phyloP scores from a whole-genome alignment of 176 grass and related monocot species.

The Tillandsia fasciculata region DNA sequence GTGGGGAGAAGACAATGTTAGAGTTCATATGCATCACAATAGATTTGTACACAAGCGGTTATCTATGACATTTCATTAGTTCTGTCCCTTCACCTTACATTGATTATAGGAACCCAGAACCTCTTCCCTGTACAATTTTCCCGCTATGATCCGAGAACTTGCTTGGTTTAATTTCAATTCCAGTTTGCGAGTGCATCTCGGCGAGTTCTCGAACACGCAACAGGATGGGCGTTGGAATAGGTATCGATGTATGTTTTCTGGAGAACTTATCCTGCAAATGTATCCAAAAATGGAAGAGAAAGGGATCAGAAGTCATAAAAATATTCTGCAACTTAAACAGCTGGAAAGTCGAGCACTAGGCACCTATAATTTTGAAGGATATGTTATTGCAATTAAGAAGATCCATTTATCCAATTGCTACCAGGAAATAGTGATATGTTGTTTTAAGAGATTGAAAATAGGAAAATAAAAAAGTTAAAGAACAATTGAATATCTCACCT shows the following conservation, averaged over 20 bases:
- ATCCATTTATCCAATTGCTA: not conserved
- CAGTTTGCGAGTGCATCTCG: slow-evolving; percentile 41
- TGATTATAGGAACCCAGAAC: slow-evolving; percentile 79
- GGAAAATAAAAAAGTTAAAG: not conserved
- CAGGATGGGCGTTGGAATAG: slow-evolving; percentile 70
- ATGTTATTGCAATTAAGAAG: not conserved
- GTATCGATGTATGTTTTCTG: slow-evolving; percentile 56
- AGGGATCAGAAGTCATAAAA: not conserved
- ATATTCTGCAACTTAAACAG: not conserved
- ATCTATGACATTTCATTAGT: not conserved
- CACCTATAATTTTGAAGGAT: not conserved
- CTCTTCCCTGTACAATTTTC: slow-evolving; percentile 56
- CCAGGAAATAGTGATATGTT: not conserved
- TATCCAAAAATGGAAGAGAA: slow-evolving; percentile 1
- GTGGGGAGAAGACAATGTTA: not conserved
- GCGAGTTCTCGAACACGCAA: slow-evolving; percentile 68
- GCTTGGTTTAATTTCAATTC: slow-evolving; percentile 19
- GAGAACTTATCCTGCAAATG: slow-evolving; percentile 41
- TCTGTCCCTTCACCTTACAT: slow-evolving; percentile 4
- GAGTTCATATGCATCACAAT: not conserved
- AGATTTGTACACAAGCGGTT: not conserved
- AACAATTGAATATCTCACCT: slow-evolving; percentile 29
- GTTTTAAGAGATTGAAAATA: not conserved
- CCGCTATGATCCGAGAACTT: slow-evolving; percentile 30
- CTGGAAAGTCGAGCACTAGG: not conserved